Evolutionary conservation across 148 eudicot genomes (phyloP), one percentile per base, ranked within the genome.

Genomic region (Chenopodium berlandieri): DNA sequence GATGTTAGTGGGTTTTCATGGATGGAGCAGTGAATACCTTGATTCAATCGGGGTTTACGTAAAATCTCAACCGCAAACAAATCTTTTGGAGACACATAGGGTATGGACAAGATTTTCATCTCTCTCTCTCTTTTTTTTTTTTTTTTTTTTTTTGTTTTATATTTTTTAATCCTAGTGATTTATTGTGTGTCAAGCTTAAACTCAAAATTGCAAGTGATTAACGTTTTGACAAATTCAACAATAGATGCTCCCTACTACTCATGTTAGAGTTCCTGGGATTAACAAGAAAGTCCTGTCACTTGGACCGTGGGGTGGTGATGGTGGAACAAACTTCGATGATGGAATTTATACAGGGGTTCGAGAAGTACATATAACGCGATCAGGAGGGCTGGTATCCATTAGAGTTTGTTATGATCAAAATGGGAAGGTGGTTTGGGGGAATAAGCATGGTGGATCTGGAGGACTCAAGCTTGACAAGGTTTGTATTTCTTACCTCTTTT

Each of bases 11-110:
- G 87, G 89, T n/a, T 87, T 82, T 58, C 80, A 82, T 87, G 89
- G 89, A 56, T 68, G 86, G 50, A 64, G 81, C 74, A 78, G 85
- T 46, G 76, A 78, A 56, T 82, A 76, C 64, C 87, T 87, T 77
- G 83, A 87, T 78, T 76, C 85, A 40, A 84, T 87, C 2, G 89
- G 89, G 1, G 89, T 87, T 65, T 82, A 84, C 71, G 84, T 87
- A 23, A 82, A 82, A 50, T 80, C 86, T 54, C 68, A 47, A n/a
- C 14, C 48, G 32, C 77, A 48, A 52, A 71, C 50, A 31, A 48
- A 50, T 71, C 56, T 19, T 58, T 56, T 52, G 78, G 80, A 76
- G 46, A 78, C 31, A 69, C 81, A 71, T 30, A 77, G 71, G 82
- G 79, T 70, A 27, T 50, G 14, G 3, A 66, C 25, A 23, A 73